Conservation (phyloP, 805 yeast genomes). For the Wickerhamiella bombiphila region DNA sequence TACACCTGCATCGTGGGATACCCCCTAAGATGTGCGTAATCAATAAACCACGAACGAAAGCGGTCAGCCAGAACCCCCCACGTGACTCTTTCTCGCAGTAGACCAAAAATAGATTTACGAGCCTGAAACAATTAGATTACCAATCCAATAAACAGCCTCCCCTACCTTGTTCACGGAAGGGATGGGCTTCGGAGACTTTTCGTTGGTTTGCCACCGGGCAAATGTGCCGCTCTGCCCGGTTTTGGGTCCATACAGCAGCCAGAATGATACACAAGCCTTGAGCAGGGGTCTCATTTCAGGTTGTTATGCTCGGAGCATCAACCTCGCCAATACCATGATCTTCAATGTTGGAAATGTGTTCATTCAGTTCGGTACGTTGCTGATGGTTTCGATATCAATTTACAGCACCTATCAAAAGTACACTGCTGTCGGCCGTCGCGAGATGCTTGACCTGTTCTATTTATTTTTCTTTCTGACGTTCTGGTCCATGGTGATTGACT, state of each 20-base stretch:
- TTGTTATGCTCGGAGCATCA: slow-evolving; percentile 79
- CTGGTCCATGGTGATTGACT: slow-evolving; percentile 63
- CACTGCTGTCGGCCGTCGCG: slow-evolving; percentile 88
- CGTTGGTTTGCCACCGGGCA: slow-evolving; percentile 44
- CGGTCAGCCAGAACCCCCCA: too few relatives aligned
- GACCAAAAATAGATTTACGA: too few relatives aligned
- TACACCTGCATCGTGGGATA: too few relatives aligned
- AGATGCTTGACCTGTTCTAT: slow-evolving; percentile 63
- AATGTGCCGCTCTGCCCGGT: slow-evolving; percentile 73
- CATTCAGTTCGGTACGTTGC: slow-evolving; percentile 61
- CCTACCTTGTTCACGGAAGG: too few relatives aligned
- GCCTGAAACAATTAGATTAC: too few relatives aligned
- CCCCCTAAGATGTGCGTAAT: too few relatives aligned
- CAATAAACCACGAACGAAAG: too few relatives aligned
- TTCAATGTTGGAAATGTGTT: slow-evolving; percentile 82
- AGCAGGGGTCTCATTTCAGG: slow-evolving; percentile 51
- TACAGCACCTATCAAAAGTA: slow-evolving; percentile 70
- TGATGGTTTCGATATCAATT: slow-evolving; percentile 51
- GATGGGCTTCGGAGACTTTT: slow-evolving; percentile 45
- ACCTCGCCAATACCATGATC: slow-evolving; percentile 78
- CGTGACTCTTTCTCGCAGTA: too few relatives aligned
- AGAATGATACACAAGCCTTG: slow-evolving; percentile 9
- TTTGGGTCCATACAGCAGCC: slow-evolving; percentile 33
- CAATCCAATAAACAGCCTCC: too few relatives aligned
- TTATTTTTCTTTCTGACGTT: slow-evolving; percentile 42